phyloP scores from a whole-genome alignment of 371 early-diverging fungal genomes.

The Rhizopus stolonifer region DNA sequence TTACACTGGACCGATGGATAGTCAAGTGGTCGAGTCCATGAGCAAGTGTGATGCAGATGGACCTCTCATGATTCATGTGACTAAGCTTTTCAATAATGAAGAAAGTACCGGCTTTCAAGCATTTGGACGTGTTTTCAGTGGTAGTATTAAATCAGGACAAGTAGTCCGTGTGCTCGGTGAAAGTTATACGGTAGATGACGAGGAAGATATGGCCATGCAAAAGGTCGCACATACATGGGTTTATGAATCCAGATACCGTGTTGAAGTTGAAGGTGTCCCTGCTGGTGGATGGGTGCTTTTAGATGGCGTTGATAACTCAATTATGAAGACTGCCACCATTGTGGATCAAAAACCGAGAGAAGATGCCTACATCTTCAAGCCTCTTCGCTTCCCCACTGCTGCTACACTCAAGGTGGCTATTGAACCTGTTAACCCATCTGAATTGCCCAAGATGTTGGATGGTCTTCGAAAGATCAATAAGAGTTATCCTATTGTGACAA shows the following conservation, averaged over 20 bases:
- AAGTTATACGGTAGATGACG: conserved; percentile 87
- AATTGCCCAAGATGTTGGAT: conserved; percentile 97
- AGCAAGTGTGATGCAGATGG: conserved; percentile 83
- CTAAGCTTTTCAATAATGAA: conserved; percentile 86
- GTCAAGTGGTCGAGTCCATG: conserved; percentile 71
- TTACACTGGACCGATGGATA: conserved; percentile 78
- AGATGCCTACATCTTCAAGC: conserved; percentile 83
- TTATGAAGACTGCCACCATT: conserved; percentile 93
- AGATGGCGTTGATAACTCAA: conserved; percentile 87
- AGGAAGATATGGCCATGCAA: conserved; percentile 92
- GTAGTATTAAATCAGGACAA: conserved; percentile 79
- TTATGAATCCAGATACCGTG: conserved; percentile 83
- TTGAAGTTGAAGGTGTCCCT: conserved; percentile 74
- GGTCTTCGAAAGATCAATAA: conserved; percentile 94
- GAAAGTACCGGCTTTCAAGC: conserved; percentile 85
- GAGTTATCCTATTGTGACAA: conserved; percentile 88
- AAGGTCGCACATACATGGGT: conserved; percentile 76
- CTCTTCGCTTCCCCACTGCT: conserved; percentile 79
- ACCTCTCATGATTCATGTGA: conserved; percentile 89
- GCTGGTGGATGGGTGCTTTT: conserved; percentile 94
- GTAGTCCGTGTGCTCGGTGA: conserved; percentile 90
- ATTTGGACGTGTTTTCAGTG: conserved; percentile 92
- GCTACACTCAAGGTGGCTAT: conserved; percentile 93
- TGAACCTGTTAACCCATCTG: conserved; percentile 95
- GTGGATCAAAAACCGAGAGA: conserved; percentile 62